Conservation (phyloP, 768 basidiomycete genomes). For the Hypholoma sublateritium region DNA sequence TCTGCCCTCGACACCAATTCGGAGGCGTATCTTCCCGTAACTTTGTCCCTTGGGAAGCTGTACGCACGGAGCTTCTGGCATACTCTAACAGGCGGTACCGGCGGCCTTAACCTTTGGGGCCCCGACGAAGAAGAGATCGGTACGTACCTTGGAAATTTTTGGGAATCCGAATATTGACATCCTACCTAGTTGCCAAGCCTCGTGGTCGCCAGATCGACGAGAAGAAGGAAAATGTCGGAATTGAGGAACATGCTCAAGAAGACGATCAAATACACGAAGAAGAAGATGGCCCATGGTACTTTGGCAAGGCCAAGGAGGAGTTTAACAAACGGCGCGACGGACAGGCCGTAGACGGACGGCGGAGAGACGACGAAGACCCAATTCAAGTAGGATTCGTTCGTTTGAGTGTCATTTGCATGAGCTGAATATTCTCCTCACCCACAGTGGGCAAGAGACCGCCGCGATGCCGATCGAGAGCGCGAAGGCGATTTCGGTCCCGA, state of each 20-base stretch:
- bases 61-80: slow-evolving; percentile 86
- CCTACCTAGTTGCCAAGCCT: slow-evolving; percentile 15
- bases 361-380: slow-evolving; percentile 65
- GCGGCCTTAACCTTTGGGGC: slow-evolving; percentile 67
- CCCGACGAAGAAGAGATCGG: slow-evolving; percentile 51
- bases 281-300: slow-evolving; percentile 76
- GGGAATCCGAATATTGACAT: slow-evolving; percentile 3
- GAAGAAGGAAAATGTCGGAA: slow-evolving; percentile 25
- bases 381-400: slow-evolving; percentile 51
- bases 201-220: slow-evolving; percentile 43
- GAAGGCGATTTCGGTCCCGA: slow-evolving; percentile 79
- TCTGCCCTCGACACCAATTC: slow-evolving; percentile 81
- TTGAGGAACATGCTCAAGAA: slow-evolving; percentile 27
- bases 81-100: slow-evolving; percentile 68
- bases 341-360: slow-evolving; percentile 30
- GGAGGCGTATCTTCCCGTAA: slow-evolving; percentile 88
- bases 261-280: slow-evolving; percentile 41
- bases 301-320: slow-evolving; percentile 81
- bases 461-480: slow-evolving; percentile 69
- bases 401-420: neutral
- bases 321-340: slow-evolving; percentile 57
- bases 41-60: slow-evolving; percentile 78
- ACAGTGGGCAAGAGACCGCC: slow-evolving; percentile 77
- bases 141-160: slow-evolving; percentile 15
- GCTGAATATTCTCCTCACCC: neutral